Evolutionary conservation across 164 flowering plant genomes (phyloP).

Genomic region (Vitis cinerea): DNA sequence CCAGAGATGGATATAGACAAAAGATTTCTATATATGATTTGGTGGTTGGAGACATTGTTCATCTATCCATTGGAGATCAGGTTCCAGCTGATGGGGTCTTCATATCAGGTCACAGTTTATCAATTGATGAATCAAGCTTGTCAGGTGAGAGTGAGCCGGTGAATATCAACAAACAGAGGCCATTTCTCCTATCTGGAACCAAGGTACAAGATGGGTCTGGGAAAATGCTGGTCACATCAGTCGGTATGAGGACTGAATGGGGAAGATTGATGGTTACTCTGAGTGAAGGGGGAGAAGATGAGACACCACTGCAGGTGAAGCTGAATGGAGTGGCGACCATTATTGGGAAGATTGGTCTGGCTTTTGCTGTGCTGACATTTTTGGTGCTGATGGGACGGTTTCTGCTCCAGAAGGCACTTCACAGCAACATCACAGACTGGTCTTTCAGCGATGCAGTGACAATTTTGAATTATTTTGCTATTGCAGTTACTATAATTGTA

Average conservation of each 20-base stretch:
- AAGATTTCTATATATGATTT: slow-evolving; percentile 46
- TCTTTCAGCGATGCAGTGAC: slow-evolving; percentile 27
- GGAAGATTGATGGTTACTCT: slow-evolving; percentile 54
- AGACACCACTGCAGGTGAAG: slow-evolving; percentile 66
- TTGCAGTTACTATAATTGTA: slow-evolving; percentile 56
- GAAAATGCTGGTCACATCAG: slow-evolving; percentile 51
- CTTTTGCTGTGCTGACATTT: slow-evolving; percentile 52
- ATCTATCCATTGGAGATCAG: slow-evolving; percentile 49
- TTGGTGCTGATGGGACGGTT: slow-evolving; percentile 38
- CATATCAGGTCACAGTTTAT: slow-evolving; percentile 37
- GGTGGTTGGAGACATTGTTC: slow-evolving; percentile 57
- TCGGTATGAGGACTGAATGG: slow-evolving; percentile 67
- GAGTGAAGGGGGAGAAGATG: slow-evolving; percentile 47
- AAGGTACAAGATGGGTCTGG: slow-evolving; percentile 60
- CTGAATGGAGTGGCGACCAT: slow-evolving; percentile 65
- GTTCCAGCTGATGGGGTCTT: slow-evolving; percentile 57
- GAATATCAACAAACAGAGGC: slow-evolving; percentile 19
- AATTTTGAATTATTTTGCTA: slow-evolving; percentile 46
- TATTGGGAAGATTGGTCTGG: slow-evolving; percentile 60
- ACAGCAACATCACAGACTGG: slow-evolving; percentile 33
- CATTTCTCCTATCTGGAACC: slow-evolving; percentile 53
- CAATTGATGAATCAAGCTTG: slow-evolving; percentile 49
- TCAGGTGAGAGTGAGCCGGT: slow-evolving; percentile 56
- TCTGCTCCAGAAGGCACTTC: slow-evolving; percentile 28
- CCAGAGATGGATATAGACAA: slow-evolving; percentile 43